Base-by-base conservation (phyloP, 371 early-diverging fungal species). In the Circinella minor region DNA sequence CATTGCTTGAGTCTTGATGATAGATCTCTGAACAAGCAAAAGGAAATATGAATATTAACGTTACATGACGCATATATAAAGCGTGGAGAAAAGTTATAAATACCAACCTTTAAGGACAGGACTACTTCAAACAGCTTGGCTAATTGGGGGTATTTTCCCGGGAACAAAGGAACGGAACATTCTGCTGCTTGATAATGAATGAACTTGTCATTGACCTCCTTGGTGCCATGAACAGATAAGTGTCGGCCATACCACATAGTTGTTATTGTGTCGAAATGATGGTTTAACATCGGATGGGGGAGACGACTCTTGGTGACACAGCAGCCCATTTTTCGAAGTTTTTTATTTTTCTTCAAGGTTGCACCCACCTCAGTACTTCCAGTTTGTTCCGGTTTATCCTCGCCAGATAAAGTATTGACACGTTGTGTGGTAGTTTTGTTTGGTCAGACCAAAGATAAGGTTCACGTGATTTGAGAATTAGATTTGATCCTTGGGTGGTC, bases 221-320 rank as follows among this genome's bases (percentile, higher is more conserved):
- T 55, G 43, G 57, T 66, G 13, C 59, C 57, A 36, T 66, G 55
- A 27, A 66, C 43, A 14, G 15, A 18, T 11, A 66, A 36, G 11
- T 9, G 18, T 27, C 59, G 55, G 13, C 66, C 66, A 39, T 66
- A 55, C 59, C 66, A 66, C 46, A 59, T 55, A 3, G 59, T 66
- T 17, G 59, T 66, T 7, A 66, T 11, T 57, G 66, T 14, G 39
- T 66, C 66, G 57, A 66, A 66, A 46, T 51, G 54, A 10, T n/a
- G 36, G 38, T 66, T 66, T 39, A 66, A 59, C n/a, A n/a, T 37
- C 8, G 66, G 66, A 66, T 57, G 66, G 14, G 66, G 54, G 20
- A 54, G 54, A n/a, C 20, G 54, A 18, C n/a, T 54, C 54, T 54
- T 54, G 54, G 54, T 54, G 54, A 54, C 54, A 54, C 15, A 15